Conservation (phyloP, 179 eudicot species). For the Silene noctiflora region DNA sequence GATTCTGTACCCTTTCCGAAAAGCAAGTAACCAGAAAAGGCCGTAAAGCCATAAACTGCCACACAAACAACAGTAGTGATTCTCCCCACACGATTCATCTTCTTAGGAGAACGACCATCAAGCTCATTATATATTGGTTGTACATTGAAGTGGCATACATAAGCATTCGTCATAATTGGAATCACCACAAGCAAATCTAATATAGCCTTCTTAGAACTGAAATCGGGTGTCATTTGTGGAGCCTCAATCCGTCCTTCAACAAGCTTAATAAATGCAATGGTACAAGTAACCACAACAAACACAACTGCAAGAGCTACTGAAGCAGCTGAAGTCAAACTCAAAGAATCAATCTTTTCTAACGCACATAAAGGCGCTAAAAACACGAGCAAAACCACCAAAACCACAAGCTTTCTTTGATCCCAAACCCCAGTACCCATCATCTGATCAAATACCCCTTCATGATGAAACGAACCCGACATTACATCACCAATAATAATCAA, state of each 20-base stretch:
- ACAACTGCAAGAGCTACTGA: constrained; percentile 83
- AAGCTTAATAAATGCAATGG: constrained; percentile 60
- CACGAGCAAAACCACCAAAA: constrained; percentile 55
- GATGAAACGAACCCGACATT: constrained; percentile 77
- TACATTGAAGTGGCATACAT: constrained; percentile 89
- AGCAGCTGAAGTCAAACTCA: constrained; percentile 84
- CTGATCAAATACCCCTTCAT: constrained; percentile 82
- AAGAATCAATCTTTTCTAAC: constrained; percentile 80
- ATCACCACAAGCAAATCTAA: constrained; percentile 87
- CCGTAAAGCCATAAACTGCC: constrained; percentile 69
- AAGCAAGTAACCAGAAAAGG: constrained; percentile 76
- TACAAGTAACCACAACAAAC: constrained; percentile 65
- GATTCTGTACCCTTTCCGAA: constrained; percentile 78
- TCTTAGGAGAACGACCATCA: constrained; percentile 61
- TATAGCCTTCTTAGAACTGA: constrained; percentile 65
- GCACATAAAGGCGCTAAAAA: constrained; percentile 78
- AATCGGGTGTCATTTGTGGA: constrained; percentile 75
- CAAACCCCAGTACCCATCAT: constrained; percentile 74
- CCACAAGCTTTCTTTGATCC: constrained; percentile 78
- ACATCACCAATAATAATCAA: constrained; percentile 93
- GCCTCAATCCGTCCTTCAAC: constrained; percentile 66
- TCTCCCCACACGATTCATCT: constrained; percentile 80
- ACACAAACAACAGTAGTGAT: constrained; percentile 68
- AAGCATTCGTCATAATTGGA: constrained; percentile 91
- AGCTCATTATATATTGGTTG: constrained; percentile 92